These are phyloP conservation scores for Triangularia setosa DNA, from an alignment of 2,329 filamentous ascomycete genomes.

Conservation along the genomic window DNA sequence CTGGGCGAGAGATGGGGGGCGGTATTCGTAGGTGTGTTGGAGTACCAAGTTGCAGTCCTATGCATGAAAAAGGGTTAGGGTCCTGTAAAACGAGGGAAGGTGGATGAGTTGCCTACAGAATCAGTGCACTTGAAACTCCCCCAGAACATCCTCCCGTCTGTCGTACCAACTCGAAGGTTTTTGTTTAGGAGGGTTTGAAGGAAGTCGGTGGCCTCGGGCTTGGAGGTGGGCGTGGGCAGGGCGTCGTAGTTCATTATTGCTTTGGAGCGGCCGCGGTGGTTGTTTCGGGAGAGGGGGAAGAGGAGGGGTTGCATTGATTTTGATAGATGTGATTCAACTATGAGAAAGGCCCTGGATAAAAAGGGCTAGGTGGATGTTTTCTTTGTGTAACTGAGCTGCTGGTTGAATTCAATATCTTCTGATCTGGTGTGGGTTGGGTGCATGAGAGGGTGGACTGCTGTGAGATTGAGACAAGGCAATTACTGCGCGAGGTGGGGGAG, in stretches of 20 bases:
- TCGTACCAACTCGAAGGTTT: constrained; percentile 72
- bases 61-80: neutral
- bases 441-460: neutral
- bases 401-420: neutral
- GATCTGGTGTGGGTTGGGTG: neutral
- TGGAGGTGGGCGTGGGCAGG: constrained; percentile 32
- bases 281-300: neutral
- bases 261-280: neutral
- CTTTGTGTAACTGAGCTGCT: neutral
- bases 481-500: constrained; percentile 1
- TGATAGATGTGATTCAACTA: neutral
- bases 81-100: neutral
- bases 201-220: constrained; percentile 51
- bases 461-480: neutral
- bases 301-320: neutral
- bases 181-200: constrained; percentile 69
- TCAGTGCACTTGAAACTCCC: constrained; percentile 95
- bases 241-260: neutral
- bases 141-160: constrained; percentile 82
- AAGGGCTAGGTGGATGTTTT: neutral
- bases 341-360: neutral
- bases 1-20: constrained; percentile 59
- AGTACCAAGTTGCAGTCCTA: constrained; percentile 84
- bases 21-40: constrained; percentile 82
- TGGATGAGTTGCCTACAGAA: constrained; percentile 53